Conservation (phyloP, 306 rosid genomes). For the Prosopis cineraria region DNA sequence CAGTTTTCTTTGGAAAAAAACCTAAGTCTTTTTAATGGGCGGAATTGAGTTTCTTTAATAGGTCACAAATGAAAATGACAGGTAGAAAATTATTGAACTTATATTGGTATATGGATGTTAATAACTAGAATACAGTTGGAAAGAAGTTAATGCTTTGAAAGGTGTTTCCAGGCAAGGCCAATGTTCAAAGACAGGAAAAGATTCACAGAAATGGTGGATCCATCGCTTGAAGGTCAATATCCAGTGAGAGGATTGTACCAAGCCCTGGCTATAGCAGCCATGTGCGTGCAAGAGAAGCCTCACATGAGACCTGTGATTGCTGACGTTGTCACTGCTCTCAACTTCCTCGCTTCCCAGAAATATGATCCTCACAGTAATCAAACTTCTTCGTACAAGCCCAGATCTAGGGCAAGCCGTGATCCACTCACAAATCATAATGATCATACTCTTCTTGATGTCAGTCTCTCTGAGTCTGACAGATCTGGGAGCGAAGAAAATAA, state of each 20-base stretch:
- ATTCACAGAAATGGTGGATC: conserved; percentile 78
- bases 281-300: conserved; percentile 79
- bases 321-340: conserved; percentile 76
- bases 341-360: conserved; percentile 76
- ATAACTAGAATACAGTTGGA: background rate
- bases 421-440: conserved; percentile 24
- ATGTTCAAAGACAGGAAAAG: conserved; percentile 69
- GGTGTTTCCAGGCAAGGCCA: conserved; percentile 70
- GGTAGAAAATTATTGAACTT: background rate
- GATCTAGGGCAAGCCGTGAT: conserved; percentile 39
- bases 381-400: conserved; percentile 32
- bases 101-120: too few species aligned
- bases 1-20: background rate
- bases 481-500: too few species aligned
- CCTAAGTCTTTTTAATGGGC: background rate
- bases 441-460: background rate
- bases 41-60: background rate
- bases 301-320: conserved; percentile 65
- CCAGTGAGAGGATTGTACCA: conserved; percentile 72
- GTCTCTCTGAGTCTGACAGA: background rate
- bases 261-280: conserved; percentile 73
- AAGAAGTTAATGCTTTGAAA: background rate
- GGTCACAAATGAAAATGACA: background rate
- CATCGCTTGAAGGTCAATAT: conserved; percentile 67
- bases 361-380: conserved; percentile 54